These are phyloP conservation scores for Aspergillus japonicus DNA, from an alignment of 2,329 filamentous ascomycete genomes.

Conservation along the genomic window DNA sequence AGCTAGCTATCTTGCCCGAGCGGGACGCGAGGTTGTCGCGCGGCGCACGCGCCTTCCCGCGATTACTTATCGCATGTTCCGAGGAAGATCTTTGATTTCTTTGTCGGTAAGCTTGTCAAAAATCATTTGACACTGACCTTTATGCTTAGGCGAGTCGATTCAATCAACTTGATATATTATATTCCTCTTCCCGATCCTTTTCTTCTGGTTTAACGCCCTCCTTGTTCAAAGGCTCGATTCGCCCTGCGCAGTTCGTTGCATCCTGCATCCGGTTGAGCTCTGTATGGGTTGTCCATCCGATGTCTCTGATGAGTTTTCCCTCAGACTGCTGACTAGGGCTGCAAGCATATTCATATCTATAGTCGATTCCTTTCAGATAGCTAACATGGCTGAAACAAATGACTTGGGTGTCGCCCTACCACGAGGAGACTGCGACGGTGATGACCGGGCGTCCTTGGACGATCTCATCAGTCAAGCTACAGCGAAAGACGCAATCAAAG, in stretches of 20 bases:
- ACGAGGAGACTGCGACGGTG: constrained; percentile 22
- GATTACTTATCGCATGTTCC: background rate
- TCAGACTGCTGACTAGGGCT: background rate
- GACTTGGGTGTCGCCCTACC: background rate
- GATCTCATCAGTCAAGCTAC: constrained; percentile 79
- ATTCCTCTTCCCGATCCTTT: background rate
- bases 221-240: background rate
- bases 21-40: background rate
- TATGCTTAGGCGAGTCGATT: background rate
- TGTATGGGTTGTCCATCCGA: background rate
- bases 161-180: background rate
- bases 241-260: background rate
- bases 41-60: background rate
- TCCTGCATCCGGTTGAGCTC: background rate
- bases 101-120: background rate
- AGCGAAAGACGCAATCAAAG: constrained; percentile 83
- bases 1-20: background rate
- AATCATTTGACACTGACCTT: background rate
- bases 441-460: constrained; percentile 63
- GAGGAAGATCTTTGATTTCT: background rate
- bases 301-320: background rate
- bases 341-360: background rate
- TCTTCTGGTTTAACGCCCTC: background rate
- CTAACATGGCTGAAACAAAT: background rate
- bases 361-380: background rate